Base-by-base conservation (phyloP, 257 asterid genomes). In the Capsicum pubescens region DNA sequence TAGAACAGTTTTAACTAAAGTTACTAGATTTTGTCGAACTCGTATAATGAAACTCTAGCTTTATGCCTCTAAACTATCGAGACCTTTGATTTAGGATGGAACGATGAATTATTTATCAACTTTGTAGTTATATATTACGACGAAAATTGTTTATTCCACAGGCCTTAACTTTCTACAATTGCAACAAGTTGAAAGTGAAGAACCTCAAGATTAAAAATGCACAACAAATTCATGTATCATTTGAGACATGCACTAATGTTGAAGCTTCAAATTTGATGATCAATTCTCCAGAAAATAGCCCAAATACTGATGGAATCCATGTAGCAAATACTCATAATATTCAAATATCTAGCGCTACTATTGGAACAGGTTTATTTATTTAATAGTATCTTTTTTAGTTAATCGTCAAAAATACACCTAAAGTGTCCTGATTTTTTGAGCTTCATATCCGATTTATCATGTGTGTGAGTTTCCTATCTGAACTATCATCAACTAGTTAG, bases 231-330 rank as follows among this genome's bases (percentile, higher is more conserved):
- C 97, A 95, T 83, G 17, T 92, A 21, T 81, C 94, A 1, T 86
- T 95, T 64, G 91, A 91, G 69, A 71, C 32, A 84, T 92, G 97
- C 17, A 64, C 5, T 9, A 83, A 86, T 63, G 95, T 93, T 35
- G 78, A 80, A 63, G 97, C 89, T 21, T 90, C 93, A 1, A 89
- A 90, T 55, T 86, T 93, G 36, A 85, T 55, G 16, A 90, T 95
- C 71, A 84, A 32, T 9, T 80, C 99, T 61, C 94, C 98, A 0
- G 91, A 59, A 72, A 82, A 80, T 9, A 93, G 97, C 84, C 98
- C 99, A 26, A 95, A 95, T 57, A 95, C 99, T 13, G 98, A 95
- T 79, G 99, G 98, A 83, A 93, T 95, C 66, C 98, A 95, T 87
- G 83, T 94, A 26, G 58, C 94, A 1, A 69, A 48, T 39, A 91